A percentile compares a stretch with the other conserved stretches of the same genome.
Evolutionary conservation across 768 basidiomycete species (phyloP).

Genomic region (Mycena rosella): DNA sequence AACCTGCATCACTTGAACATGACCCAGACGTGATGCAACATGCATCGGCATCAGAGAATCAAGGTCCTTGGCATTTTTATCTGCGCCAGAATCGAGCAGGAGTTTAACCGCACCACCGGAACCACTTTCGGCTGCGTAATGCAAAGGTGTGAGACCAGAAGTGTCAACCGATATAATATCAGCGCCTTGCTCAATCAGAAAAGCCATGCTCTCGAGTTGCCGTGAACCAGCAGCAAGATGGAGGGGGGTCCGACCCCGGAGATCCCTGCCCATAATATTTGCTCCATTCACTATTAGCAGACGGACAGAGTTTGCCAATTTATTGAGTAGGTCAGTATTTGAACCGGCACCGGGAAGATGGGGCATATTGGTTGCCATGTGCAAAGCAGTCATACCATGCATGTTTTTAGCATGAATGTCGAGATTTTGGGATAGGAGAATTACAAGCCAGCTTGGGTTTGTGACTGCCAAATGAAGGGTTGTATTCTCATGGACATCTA

Average conservation of each 20-base stretch:
- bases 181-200: neutral
- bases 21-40: slow-evolving; percentile 2
- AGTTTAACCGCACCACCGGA: neutral
- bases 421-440: neutral
- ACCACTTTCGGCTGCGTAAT: slow-evolving; percentile 22
- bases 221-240: slow-evolving; percentile 24
- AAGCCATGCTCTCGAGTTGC: slow-evolving; percentile 13
- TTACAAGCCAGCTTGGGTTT: slow-evolving; percentile 21
- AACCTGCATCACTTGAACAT: slow-evolving; percentile 3
- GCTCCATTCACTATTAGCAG: slow-evolving; percentile 19
- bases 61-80: slow-evolving; percentile 1
- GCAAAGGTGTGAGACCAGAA: slow-evolving; percentile 5
- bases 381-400: slow-evolving; percentile 26
- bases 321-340: neutral
- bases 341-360: slow-evolving; percentile 5
- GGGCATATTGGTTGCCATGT: slow-evolving; percentile 21
- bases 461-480: slow-evolving; percentile 20
- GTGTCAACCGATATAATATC: neutral
- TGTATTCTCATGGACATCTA: slow-evolving; percentile 15
- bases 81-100: slow-evolving; percentile 18
- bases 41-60: slow-evolving; percentile 9
- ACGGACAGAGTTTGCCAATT: slow-evolving; percentile 13
- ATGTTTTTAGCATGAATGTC: slow-evolving; percentile 22
- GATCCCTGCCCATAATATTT: slow-evolving; percentile 10
- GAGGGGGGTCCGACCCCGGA: slow-evolving; percentile 21